These are phyloP conservation scores for Ceratocystis harringtonii DNA, from an alignment of 2,329 filamentous ascomycete species.

Conservation along the genomic window DNA sequence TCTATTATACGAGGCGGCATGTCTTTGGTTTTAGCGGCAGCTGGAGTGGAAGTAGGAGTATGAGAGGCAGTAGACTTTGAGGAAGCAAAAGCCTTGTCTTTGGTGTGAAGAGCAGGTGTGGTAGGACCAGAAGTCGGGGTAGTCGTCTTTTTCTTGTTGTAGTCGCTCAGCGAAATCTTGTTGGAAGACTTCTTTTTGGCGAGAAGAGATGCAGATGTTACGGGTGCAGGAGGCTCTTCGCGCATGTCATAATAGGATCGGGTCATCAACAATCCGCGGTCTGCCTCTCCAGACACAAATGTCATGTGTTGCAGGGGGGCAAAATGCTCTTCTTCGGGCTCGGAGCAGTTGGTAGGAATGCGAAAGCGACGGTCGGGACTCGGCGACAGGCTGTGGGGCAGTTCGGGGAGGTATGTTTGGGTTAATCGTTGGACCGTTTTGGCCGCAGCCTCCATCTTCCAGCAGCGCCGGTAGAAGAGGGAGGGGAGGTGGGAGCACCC, in stretches of 20 bases:
- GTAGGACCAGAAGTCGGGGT: not conserved
- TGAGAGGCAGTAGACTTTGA: not conserved
- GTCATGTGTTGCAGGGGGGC: slow-evolving; percentile 42
- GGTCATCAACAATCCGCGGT: slow-evolving; percentile 42
- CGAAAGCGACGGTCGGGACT: slow-evolving; percentile 35
- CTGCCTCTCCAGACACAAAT: slow-evolving; percentile 37
- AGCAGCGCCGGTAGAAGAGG: not conserved
- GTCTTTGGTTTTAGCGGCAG: not conserved
- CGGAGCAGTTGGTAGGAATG: slow-evolving; percentile 29
- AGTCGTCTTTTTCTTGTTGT: slow-evolving; percentile 37
- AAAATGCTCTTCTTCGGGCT: slow-evolving; percentile 35
- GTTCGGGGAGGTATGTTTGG: slow-evolving; percentile 36
- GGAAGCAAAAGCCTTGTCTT: not conserved
- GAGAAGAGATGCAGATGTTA: slow-evolving; percentile 26
- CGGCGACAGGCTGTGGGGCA: slow-evolving; percentile 39
- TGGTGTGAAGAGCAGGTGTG: not conserved
- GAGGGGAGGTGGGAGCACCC: not conserved
- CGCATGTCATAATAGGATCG: slow-evolving; percentile 43
- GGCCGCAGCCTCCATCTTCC: slow-evolving; percentile 41
- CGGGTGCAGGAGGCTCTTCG: slow-evolving; percentile 33
- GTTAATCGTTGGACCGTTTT: slow-evolving; percentile 40
- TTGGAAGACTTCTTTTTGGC: slow-evolving; percentile 34
- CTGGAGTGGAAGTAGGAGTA: not conserved
- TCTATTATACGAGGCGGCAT: not conserved
- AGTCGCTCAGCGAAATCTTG: slow-evolving; percentile 44